Evolutionary conservation across 345 rosid genomes (phyloP).

Genomic region (Salix brachista): DNA sequence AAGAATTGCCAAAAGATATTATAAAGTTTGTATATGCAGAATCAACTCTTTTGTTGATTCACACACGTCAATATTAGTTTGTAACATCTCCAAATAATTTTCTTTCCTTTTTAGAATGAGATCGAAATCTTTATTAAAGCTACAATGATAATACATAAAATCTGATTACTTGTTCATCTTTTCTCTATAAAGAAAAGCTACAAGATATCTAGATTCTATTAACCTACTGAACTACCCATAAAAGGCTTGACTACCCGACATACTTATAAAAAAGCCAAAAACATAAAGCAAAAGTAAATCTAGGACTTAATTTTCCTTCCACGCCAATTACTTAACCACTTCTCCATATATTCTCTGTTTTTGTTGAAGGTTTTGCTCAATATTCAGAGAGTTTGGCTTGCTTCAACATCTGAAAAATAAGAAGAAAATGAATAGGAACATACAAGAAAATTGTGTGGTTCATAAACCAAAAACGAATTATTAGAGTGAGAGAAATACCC

Average conservation of each 20-base stretch:
- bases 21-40: too few relatives aligned
- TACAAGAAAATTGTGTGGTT: not conserved
- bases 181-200: not conserved
- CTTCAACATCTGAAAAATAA: not conserved
- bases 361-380: not conserved
- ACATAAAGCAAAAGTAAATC: not conserved
- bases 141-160: not conserved
- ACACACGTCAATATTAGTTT: too few relatives aligned
- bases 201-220: not conserved
- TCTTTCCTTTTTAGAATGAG: not conserved
- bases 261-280: not conserved
- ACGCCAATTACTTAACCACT: not conserved
- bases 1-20: too few relatives aligned
- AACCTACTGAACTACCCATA: too few relatives aligned
- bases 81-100: too few relatives aligned
- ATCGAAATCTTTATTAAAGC: not conserved
- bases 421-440: not conserved
- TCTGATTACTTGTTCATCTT: not conserved
- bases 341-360: not conserved
- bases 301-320: not conserved
- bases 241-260: not conserved
- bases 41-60: too few relatives aligned
- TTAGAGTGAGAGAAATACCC: not conserved
- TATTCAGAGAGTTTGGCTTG: not conserved
- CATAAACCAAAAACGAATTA: not conserved